These are phyloP conservation scores for Mrakia gelida DNA, from an alignment of 768 basidiomycete species.

Conservation along the genomic window DNA sequence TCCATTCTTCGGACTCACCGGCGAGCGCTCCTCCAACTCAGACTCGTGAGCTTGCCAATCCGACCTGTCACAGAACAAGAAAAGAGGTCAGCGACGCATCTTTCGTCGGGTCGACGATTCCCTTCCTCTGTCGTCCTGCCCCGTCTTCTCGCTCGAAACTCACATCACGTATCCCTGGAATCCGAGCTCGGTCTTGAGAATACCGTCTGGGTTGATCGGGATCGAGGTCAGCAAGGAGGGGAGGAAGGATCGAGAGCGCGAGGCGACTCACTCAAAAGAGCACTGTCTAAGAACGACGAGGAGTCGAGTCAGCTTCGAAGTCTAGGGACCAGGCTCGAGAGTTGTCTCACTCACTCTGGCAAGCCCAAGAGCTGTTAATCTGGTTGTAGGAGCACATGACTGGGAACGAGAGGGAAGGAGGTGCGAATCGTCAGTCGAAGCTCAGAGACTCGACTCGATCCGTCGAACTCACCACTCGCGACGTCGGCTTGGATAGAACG, in stretches of 20 bases:
- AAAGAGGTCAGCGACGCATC: not conserved
- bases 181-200: slow-evolving; percentile 68
- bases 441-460: not conserved
- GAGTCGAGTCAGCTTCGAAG: not conserved
- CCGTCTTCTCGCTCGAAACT: too few relatives aligned
- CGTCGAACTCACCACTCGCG: slow-evolving; percentile 38
- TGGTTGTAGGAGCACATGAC: slow-evolving; percentile 43
- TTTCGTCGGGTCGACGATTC: too few relatives aligned
- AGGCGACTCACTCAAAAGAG: not conserved
- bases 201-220: slow-evolving; percentile 52
- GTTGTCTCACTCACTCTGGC: slow-evolving; percentile 47
- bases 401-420: not conserved
- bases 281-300: not conserved
- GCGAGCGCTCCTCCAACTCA: not conserved
- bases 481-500: slow-evolving; percentile 63
- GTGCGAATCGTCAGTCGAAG: not conserved
- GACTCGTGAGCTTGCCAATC: slow-evolving; percentile 4
- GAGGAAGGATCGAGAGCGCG: not conserved
- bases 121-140: too few relatives aligned
- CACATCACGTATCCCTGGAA: slow-evolving; percentile 57
- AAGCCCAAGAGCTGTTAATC: slow-evolving; percentile 58
- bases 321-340: not conserved
- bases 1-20: too few relatives aligned
- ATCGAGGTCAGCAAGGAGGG: not conserved
- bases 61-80: not conserved